Evolutionary conservation across 2,329 filamentous ascomycete species (phyloP).

Genomic region (Westerdykella aurantiaca): DNA sequence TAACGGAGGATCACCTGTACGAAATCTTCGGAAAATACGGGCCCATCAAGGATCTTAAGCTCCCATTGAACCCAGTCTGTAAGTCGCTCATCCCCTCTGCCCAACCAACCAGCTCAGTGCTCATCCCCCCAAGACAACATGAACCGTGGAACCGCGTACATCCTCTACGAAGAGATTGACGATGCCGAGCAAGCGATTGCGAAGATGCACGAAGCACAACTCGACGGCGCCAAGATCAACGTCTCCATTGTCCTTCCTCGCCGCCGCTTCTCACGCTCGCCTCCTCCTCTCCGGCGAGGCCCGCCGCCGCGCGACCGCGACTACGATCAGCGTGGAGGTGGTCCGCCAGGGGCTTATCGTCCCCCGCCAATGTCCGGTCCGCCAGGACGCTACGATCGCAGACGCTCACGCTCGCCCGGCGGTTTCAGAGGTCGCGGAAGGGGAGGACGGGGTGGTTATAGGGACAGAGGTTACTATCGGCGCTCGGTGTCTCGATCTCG

Average conservation of each 20-base stretch:
- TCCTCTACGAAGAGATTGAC: constrained; percentile 69
- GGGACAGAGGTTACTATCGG: constrained; percentile 33
- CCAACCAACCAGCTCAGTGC: constrained; percentile 6
- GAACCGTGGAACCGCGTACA: constrained; percentile 90
- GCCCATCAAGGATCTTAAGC: constrained; percentile 75
- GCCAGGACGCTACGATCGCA: constrained; percentile 25
- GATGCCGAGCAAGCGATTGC: constrained; percentile 85
- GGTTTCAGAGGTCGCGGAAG: constrained; percentile 24
- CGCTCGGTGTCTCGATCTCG: constrained; percentile 33
- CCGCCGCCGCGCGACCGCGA: constrained; percentile 24
- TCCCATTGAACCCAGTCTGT: constrained; percentile 86
- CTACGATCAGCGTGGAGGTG: constrained; percentile 30
- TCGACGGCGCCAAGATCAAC: constrained; percentile 75
- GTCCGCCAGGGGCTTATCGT: constrained; percentile 31
- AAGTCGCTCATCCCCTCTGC: constrained; percentile 33
- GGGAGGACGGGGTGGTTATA: constrained; percentile 19
- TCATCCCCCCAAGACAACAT: constrained; percentile 58
- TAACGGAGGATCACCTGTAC: constrained; percentile 78
- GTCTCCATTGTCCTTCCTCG: constrained; percentile 85
- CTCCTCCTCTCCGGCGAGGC: constrained; percentile 63
- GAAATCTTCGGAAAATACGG: constrained; percentile 93
- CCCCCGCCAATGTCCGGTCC: constrained; percentile 33
- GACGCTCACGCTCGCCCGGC: constrained; percentile 42
- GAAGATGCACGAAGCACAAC: constrained; percentile 96
- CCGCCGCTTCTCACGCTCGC: constrained; percentile 73